Base-by-base conservation (phyloP, 139 green algal genomes). In the Pycnococcus provasolii region DNA sequence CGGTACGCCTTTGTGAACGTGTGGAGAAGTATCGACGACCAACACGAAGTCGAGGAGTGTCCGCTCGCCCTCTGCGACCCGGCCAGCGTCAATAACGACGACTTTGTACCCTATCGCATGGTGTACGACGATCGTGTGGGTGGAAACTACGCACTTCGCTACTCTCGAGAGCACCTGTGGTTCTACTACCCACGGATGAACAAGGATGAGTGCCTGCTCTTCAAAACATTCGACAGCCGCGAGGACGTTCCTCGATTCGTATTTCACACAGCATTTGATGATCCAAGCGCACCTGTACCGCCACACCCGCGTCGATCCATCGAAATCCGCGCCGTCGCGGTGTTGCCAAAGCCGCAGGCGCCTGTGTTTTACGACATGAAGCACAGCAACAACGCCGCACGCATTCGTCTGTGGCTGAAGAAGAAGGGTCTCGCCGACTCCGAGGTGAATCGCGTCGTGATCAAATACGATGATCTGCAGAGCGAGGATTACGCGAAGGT, bases 381-480 rank as follows among this genome's bases (percentile, higher is more conserved):
- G 48, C 48, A 55, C 48, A 37, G 9, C 9, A 55, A 55, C 48
- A 55, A 55, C 48, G 48, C 48, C 9, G 48, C 48, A 9, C 48
- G 48, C 48, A 11, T 55, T 9, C 48, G 48, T 9, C 48, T 55
- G 11, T 55, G 48, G 48, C 48, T 55, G 48, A 55, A 11, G 9
- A 55, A 55, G 48, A 55, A 55, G 48, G 48, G 48, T 9, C 48
- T 55, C 9, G 9, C 48, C 48, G 48, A 55, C 9, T 9, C 9
- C 48, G 48, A 9, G 9, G 48, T 55, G 48, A 9, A 55, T 9
- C 9, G 9, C 48, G 11, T 11, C 48, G 11, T 55, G 48, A 11
- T 55, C 48, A 55, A 55, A 55, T 55, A 55, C 48, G 48, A 55
- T 11, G 48, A 55, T 11, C 48, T 55, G 48, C 48, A 55, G 48